Evolutionary conservation across 2,329 filamentous ascomycete genomes (phyloP).

Genomic region (Fusarium tupiense): DNA sequence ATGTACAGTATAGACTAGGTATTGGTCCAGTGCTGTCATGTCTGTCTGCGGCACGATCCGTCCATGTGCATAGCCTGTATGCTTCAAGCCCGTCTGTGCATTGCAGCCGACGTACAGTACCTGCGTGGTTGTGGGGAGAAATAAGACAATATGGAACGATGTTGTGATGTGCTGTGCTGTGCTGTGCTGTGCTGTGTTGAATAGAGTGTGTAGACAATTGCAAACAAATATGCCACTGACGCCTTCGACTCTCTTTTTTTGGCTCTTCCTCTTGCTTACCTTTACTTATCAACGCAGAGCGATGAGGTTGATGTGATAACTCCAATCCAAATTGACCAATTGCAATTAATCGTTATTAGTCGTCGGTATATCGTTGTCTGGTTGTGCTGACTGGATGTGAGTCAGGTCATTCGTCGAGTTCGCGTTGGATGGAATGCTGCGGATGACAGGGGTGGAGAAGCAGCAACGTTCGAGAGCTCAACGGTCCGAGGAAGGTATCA

Average conservation of each 20-base stretch:
- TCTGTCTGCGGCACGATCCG: constrained; percentile 24
- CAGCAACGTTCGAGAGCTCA: constrained; percentile 10
- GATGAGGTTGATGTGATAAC: neutral
- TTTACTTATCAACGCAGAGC: neutral
- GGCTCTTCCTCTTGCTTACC: constrained; percentile 27
- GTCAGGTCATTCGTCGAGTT: constrained; percentile 25
- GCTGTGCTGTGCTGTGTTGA: constrained; percentile 3
- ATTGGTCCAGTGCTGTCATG: neutral
- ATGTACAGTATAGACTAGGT: neutral
- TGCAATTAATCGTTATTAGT: neutral
- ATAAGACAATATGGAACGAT: constrained; percentile 14
- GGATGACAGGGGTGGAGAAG: constrained; percentile 5
- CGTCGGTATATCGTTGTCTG: constrained; percentile 27
- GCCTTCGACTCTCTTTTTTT: neutral
- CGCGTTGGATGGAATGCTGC: constrained; percentile 27
- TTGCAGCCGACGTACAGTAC: constrained; percentile 19
- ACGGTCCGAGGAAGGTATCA: constrained; percentile 7
- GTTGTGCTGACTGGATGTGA: constrained; percentile 14
- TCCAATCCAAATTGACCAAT: constrained; percentile 8
- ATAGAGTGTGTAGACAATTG: constrained; percentile 2
- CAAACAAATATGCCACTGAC: constrained; percentile 22
- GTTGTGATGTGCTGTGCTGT: neutral
- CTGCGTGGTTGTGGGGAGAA: constrained; percentile 28
- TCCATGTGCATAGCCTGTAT: constrained; percentile 17
- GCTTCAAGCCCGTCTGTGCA: constrained; percentile 16